Evolutionary conservation across 495 filamentous ascomycete genomes (phyloP).

Genomic region (Darksidea phi): DNA sequence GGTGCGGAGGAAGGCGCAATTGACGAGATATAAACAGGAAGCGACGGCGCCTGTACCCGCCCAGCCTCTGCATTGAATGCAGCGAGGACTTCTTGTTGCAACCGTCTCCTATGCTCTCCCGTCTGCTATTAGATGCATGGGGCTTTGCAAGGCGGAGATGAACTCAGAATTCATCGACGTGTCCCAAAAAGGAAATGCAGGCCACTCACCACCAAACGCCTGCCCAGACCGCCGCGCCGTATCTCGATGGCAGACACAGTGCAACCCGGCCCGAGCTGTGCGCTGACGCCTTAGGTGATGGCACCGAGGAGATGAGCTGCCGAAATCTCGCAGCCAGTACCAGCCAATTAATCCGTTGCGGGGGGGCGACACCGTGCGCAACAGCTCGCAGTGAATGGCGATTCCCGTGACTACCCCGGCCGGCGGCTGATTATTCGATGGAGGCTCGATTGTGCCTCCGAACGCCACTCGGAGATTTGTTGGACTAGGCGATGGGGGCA

Average conservation of each 20-base stretch:
- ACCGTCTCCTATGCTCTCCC: too few species aligned
- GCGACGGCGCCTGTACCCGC: background rate
- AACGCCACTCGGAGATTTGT: conserved; percentile 33
- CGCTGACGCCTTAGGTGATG: conserved; percentile 7
- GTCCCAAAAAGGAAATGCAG: background rate
- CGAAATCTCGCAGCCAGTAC: conserved; percentile 24
- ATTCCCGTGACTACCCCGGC: conserved; percentile 24
- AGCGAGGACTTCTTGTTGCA: too few species aligned
- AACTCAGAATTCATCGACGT: too few species aligned
- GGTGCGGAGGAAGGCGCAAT: background rate
- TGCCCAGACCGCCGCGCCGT: conserved; percentile 8
- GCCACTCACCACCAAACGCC: conserved; percentile 29
- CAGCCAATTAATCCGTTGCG: conserved; percentile 30
- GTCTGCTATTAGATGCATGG: background rate
- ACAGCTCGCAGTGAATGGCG: conserved; percentile 23
- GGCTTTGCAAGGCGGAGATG: too few species aligned
- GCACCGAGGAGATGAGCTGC: conserved; percentile 26
- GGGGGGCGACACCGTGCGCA: conserved; percentile 20
- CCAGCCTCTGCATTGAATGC: too few species aligned
- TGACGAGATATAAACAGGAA: background rate
- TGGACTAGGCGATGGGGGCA: conserved; percentile 20
- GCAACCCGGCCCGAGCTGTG: conserved; percentile 8
- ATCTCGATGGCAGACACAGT: conserved; percentile 14
- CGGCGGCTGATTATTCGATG: conserved; percentile 18
- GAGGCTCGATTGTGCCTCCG: conserved; percentile 1